Evolutionary conservation across 495 filamentous ascomycete species (phyloP), one percentile per base, ranked within the genome.

Genomic region (Cercophora sp.): DNA sequence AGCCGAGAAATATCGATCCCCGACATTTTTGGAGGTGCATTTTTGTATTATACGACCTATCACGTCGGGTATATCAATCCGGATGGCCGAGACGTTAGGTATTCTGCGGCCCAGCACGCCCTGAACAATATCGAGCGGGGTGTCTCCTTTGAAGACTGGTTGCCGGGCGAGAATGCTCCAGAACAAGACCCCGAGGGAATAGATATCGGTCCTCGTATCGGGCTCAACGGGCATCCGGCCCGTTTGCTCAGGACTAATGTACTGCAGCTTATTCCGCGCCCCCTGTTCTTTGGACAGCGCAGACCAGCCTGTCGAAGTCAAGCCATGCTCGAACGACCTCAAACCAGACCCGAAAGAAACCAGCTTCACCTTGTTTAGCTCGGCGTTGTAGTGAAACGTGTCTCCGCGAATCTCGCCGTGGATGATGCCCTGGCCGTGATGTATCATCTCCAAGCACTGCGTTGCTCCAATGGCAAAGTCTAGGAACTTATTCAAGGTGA

Each of bases 181-280:
- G 63, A 95, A 92, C 4, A 95, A 66, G 47, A 94, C 79, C 10
- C 91, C 91, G 2, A 95, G 74, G 2, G 87, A 88, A 64, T 95
- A 96, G 27, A 95, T 91, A 68, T 95, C 91, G 8, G 90, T 95
- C 39, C 91, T 79, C 49, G 82, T 87, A 69, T 96, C 90, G 1
- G 91, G 91, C 60, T 93, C 89, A 15, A 86, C 89, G 2, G 88
- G 86, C 80, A 94, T 85, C 13, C 91, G 83, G 20, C 91, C 91
- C 11, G 90, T 96, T 73, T 95, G 90, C 58, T 96, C 91, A 0
- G 91, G 89, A 36, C 88, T 89, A 64, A 96, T 90, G 60, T 85
- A 94, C 51, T 89, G 82, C 18, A 96, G 72, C 68, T 93, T 94
- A 57, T 88, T 85, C 62, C 87, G 87, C 22, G 88, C 85, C 0